Evolutionary conservation across 148 eudicot genomes (phyloP).

Genomic region (Rhododendron kiyosumense): DNA sequence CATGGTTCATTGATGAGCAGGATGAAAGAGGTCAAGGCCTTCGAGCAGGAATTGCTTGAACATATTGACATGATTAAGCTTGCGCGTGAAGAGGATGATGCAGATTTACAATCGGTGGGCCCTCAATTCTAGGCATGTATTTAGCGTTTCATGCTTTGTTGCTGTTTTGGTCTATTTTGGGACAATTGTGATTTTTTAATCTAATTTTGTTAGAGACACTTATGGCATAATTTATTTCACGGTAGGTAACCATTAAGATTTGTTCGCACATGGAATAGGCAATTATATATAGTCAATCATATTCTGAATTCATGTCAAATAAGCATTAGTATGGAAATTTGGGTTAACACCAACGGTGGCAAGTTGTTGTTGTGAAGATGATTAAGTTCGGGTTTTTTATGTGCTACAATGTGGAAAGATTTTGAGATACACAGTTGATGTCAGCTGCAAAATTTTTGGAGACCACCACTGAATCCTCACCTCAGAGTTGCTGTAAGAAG

Average conservation of each 20-base stretch:
- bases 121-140: constrained; percentile 67
- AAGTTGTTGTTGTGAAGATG: not conserved
- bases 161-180: not conserved
- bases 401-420: not conserved
- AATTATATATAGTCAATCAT: not conserved
- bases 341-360: not conserved
- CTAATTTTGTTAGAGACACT: not conserved
- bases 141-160: constrained; percentile 12
- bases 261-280: too few relatives aligned
- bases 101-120: constrained; percentile 94
- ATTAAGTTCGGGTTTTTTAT: not conserved
- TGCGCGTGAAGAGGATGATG: constrained; percentile 92
- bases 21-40: constrained; percentile 76
- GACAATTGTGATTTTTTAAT: not conserved
- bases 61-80: constrained; percentile 97
- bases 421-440: not conserved
- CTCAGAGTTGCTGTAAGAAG: not conserved
- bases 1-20: constrained; percentile 76
- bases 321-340: not conserved
- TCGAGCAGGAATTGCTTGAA: constrained; percentile 80
- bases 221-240: not conserved
- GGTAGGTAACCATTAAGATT: not conserved
- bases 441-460: not conserved
- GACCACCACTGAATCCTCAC: not conserved
- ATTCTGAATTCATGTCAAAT: not conserved